These are phyloP conservation scores for Macadamia integrifolia DNA, from an alignment of 164 flowering plant species.

Conservation along the genomic window DNA sequence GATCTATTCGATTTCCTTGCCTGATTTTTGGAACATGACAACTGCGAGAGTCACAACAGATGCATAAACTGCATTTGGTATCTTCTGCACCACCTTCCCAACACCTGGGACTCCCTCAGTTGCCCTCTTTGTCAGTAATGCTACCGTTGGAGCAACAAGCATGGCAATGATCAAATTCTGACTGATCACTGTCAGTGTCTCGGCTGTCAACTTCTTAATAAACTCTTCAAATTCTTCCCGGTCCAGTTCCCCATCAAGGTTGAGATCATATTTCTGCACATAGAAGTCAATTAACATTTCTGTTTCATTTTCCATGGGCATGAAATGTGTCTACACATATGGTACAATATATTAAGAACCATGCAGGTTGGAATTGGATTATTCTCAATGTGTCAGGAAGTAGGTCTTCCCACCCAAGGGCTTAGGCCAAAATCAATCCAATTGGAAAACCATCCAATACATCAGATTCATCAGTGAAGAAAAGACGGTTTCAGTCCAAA, in stretches of 20 bases:
- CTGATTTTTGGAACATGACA: slow-evolving; percentile 46
- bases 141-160: slow-evolving; percentile 78
- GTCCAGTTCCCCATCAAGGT: slow-evolving; percentile 71
- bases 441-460: neutral
- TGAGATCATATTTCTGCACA: slow-evolving; percentile 61
- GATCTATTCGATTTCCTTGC: slow-evolving; percentile 21
- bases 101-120: slow-evolving; percentile 86
- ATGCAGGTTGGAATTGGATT: neutral
- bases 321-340: neutral
- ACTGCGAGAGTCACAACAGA: slow-evolving; percentile 66
- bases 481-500: neutral
- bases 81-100: slow-evolving; percentile 74
- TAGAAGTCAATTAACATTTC: neutral
- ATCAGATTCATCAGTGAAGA: neutral
- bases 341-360: neutral
- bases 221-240: slow-evolving; percentile 71
- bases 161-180: slow-evolving; percentile 66
- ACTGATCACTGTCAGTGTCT: slow-evolving; percentile 52
- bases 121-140: slow-evolving; percentile 68
- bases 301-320: neutral
- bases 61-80: slow-evolving; percentile 79
- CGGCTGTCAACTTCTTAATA: slow-evolving; percentile 48
- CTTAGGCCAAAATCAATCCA: neutral
- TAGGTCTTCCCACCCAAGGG: neutral
- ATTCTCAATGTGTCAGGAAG: neutral